Conservation (phyloP, 495 filamentous ascomycete genomes). For the Aspergillus mulundensis region DNA sequence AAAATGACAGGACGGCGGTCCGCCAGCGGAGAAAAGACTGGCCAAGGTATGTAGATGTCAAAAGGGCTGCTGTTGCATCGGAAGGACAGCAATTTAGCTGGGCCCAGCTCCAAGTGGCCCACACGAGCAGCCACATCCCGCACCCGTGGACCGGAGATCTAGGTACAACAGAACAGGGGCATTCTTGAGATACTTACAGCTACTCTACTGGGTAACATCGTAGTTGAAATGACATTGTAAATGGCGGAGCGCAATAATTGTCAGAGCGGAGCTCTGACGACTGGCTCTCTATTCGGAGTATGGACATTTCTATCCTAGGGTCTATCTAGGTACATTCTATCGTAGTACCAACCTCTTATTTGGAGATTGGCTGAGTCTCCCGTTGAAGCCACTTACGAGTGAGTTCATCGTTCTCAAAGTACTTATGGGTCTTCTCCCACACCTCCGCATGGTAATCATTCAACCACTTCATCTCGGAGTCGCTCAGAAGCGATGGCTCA, state of each 20-base stretch:
- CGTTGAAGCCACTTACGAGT: slow-evolving; percentile 78
- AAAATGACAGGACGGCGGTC: not conserved
- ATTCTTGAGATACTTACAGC: not conserved
- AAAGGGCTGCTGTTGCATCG: slow-evolving; percentile 6
- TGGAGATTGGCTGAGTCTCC: slow-evolving; percentile 62
- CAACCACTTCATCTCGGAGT: slow-evolving; percentile 79
- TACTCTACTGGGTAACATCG: not conserved
- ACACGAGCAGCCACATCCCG: slow-evolving; percentile 22
- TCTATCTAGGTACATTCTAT: not conserved
- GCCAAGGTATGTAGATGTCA: not conserved
- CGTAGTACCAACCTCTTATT: slow-evolving; percentile 16
- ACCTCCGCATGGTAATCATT: slow-evolving; percentile 84
- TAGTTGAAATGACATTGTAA: no score
- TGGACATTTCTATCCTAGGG: not conserved
- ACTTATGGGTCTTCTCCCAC: slow-evolving; percentile 74
- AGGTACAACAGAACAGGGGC: not conserved
- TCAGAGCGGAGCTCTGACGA: not conserved
- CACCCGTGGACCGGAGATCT: not conserved
- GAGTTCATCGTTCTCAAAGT: slow-evolving; percentile 66
- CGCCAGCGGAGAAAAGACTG: not conserved
- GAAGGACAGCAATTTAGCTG: slow-evolving; percentile 1
- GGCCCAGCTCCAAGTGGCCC: slow-evolving; percentile 3
- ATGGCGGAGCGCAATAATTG: not conserved
- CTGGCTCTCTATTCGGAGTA: not conserved
- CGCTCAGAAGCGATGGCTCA: slow-evolving; percentile 66